Conservation (phyloP, 1,139 yeast species). For the Blastobotrys apis region DNA sequence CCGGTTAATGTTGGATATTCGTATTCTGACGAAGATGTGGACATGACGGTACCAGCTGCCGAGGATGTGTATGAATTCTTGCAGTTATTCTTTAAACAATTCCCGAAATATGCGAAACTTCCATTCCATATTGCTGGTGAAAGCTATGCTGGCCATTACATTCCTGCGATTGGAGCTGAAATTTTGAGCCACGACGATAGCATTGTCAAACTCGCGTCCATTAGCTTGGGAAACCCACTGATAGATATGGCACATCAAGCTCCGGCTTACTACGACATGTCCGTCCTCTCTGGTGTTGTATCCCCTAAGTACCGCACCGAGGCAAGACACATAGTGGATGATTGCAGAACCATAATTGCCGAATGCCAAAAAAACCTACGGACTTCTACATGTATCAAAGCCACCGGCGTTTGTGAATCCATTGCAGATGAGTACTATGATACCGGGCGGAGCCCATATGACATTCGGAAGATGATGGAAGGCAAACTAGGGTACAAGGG, state of each 20-base stretch:
- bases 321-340: neutral
- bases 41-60: slow-evolving; percentile 66
- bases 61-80: slow-evolving; percentile 89
- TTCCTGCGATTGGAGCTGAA: slow-evolving; percentile 87
- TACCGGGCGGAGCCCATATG: slow-evolving; percentile 66
- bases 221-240: slow-evolving; percentile 91
- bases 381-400: neutral
- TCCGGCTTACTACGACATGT: slow-evolving; percentile 56
- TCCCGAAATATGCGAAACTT: slow-evolving; percentile 69
- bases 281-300: slow-evolving; percentile 47
- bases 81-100: slow-evolving; percentile 83
- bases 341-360: neutral
- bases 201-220: slow-evolving; percentile 77
- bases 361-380: neutral
- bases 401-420: slow-evolving; percentile 44
- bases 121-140: slow-evolving; percentile 96
- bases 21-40: slow-evolving; percentile 11
- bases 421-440: slow-evolving; percentile 49
- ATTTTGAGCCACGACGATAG: slow-evolving; percentile 73
- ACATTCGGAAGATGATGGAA: slow-evolving; percentile 57
- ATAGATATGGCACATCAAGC: slow-evolving; percentile 90
- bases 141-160: slow-evolving; percentile 95
- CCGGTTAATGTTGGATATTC: slow-evolving; percentile 63
- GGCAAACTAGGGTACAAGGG: slow-evolving; percentile 82
- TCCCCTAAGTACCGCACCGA: neutral